These are phyloP conservation scores for Fusarium pilosicola DNA, from an alignment of 2,329 filamentous ascomycete genomes.

Conservation along the genomic window DNA sequence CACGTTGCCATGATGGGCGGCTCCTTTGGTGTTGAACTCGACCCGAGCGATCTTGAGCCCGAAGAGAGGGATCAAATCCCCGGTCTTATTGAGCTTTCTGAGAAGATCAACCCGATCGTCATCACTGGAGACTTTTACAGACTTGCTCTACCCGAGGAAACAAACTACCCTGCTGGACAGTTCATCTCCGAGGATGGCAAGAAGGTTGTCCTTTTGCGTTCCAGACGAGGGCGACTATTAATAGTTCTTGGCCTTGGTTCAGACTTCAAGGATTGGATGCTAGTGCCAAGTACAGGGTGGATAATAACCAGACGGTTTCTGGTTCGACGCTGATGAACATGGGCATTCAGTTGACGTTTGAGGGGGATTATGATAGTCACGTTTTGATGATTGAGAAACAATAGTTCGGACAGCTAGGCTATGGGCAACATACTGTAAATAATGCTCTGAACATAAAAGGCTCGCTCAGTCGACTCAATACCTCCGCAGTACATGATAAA, in stretches of 20 bases:
- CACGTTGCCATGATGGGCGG: conserved; percentile 77
- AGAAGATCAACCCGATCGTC: conserved; percentile 68
- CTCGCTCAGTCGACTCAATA: no score
- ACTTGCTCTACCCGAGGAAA: conserved; percentile 65
- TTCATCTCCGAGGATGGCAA: conserved; percentile 64
- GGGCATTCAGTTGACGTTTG: conserved; percentile 64
- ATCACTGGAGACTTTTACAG: conserved; percentile 69
- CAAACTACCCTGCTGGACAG: conserved; percentile 70
- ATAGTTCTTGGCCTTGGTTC: conserved; percentile 65
- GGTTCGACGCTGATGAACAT: conserved; percentile 71
- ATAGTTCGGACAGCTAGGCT: neutral
- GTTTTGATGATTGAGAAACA: conserved; percentile 64
- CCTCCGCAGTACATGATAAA: accelerated
- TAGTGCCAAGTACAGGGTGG: conserved; percentile 61
- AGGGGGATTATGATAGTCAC: conserved; percentile 65
- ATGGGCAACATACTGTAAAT: neutral
- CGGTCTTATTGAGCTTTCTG: conserved; percentile 61
- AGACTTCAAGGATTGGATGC: conserved; percentile 67
- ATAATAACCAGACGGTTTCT: conserved; percentile 62
- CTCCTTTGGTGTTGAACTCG: conserved; percentile 73
- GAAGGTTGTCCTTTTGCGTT: conserved; percentile 68
- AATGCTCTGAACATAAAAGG: neutral
- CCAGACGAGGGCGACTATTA: conserved; percentile 60
- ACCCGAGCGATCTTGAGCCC: conserved; percentile 61
- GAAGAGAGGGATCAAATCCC: conserved; percentile 65